Base-by-base conservation (phyloP, 176 grass and related monocot genomes). In the Stipa capillata region DNA sequence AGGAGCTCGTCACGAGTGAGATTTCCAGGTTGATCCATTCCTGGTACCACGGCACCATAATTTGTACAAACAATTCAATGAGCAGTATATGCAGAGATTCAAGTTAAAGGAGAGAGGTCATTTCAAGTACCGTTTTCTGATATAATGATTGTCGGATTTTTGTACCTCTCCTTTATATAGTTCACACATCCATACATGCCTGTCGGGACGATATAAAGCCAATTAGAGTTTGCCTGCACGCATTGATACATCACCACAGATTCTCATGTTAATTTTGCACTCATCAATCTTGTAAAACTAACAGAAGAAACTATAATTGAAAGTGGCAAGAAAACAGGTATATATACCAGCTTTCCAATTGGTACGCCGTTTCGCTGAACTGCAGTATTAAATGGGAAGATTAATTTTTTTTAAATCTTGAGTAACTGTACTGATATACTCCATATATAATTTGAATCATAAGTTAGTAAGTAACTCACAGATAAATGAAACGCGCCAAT, bases 161-260 rank as follows among this genome's bases (percentile, higher is more conserved):
- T 51, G 75, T 96, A 96, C 20, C 83, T 83, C 61, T 90, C 82
- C 57, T 96, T 92, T 51, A 96, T 36, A 76, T 96, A 96, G 34
- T 59, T 90, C 39, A 96, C 81, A 6, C 66, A 82, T 69, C 84
- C 91, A 73, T 96, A 92, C 55, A 96, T 89, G 58, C 93, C 89
- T 47, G 84, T 53, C 42, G 89, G 93, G 52, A 96, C 89, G 11
- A 92, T 96, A 77, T 96, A 96, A 57, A 96, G 83, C 93, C 93
- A 96, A 20, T 56, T 14, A 10, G 93, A 96, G 47, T 92, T 40
- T 47, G 93, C 89, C 87, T 96, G 44, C 40, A 90, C 16, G 51
- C 9, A 20, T 52, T 1, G 9, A 25, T 72, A 61, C 16, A 64
- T 48, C 2, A 18, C 25, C 35, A 77, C 8, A 15, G 25, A 52